These are phyloP conservation scores for Neckera pumila DNA, from an alignment of 225 moss, liverwort and hornwort genomes.

Conservation along the genomic window DNA sequence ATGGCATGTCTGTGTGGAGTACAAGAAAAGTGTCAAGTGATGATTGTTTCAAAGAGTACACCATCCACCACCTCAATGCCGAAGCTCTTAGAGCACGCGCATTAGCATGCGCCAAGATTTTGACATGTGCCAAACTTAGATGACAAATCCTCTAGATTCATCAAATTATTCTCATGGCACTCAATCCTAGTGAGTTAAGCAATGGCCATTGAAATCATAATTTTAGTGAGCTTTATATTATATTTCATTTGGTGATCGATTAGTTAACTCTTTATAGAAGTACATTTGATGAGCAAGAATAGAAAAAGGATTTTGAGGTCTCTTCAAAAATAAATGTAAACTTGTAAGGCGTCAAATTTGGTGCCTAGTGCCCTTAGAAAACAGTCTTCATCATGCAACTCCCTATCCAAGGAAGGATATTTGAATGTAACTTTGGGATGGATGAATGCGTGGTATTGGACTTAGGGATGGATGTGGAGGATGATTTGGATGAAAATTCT, in stretches of 20 bases:
- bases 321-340: background rate
- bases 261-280: background rate
- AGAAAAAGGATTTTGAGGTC: background rate
- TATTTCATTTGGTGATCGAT: background rate
- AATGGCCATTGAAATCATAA: background rate
- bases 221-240: background rate
- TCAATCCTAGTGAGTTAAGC: background rate
- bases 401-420: background rate
- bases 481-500: background rate
- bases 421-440: background rate
- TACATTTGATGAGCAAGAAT: background rate
- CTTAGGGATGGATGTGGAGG: background rate
- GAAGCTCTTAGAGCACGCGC: accelerated
- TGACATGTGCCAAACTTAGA: accelerated
- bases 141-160: accelerated
- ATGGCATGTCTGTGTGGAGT: too few species aligned
- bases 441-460: background rate
- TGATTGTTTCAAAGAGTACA: background rate
- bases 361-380: too few species aligned
- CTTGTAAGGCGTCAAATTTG: background rate
- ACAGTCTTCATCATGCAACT: background rate
- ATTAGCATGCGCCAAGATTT: too few species aligned
- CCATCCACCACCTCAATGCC: accelerated
- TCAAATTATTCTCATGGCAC: background rate
- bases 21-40: too few species aligned